These are phyloP conservation scores for Tricholoma bakamatsutake DNA, from an alignment of 768 basidiomycete species.

Conservation along the genomic window DNA sequence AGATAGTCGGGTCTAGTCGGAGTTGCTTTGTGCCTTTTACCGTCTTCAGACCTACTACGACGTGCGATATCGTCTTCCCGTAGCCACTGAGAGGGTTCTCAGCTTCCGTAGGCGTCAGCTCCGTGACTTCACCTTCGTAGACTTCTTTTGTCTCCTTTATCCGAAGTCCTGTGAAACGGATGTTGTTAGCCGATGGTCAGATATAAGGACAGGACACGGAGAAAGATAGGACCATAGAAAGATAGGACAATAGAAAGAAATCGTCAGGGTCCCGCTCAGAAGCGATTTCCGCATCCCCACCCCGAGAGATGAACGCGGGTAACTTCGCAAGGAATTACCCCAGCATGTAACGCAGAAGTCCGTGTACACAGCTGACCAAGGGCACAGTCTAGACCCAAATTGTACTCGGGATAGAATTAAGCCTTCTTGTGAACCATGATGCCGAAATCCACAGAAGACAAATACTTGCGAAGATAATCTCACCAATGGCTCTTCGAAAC, in stretches of 20 bases:
- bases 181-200: not conserved
- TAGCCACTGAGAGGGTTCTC: conserved; percentile 97
- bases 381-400: not conserved
- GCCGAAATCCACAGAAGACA: not conserved
- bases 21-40: conserved; percentile 91
- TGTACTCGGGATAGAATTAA: not conserved
- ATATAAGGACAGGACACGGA: not conserved
- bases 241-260: not conserved
- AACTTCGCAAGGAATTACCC: not conserved
- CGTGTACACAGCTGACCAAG: too few relatives aligned
- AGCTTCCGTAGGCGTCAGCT: conserved; percentile 91
- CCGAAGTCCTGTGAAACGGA: conserved; percentile 62
- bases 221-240: not conserved
- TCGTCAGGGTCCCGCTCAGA: not conserved
- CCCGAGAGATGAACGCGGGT: too few relatives aligned
- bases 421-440: too few relatives aligned
- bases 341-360: not conserved
- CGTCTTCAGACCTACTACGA: conserved; percentile 93
- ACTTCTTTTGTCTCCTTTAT: conserved; percentile 99
- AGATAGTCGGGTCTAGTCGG: conserved; percentile 89
- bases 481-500: conserved; percentile 93
- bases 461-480: conserved; percentile 17
- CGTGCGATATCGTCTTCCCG: conserved; percentile 98
- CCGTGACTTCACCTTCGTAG: conserved; percentile 97
- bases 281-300: not conserved